Evolutionary conservation across 2,329 filamentous ascomycete species (phyloP).

Genomic region (Claviceps sp.): DNA sequence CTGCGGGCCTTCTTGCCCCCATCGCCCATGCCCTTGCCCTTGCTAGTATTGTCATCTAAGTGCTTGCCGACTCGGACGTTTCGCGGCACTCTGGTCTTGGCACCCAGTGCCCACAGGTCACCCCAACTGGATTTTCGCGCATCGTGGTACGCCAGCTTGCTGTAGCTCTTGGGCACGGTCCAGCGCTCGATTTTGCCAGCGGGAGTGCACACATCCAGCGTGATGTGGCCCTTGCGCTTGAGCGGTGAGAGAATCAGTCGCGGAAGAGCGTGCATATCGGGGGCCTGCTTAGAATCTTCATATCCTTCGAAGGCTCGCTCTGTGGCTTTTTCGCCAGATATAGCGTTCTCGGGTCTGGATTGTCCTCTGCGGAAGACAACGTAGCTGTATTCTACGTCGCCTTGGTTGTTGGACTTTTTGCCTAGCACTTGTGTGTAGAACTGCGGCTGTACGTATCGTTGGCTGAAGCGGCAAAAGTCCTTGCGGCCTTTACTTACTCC

Average conservation of each 20-base stretch:
- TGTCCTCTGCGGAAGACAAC: constrained; percentile 70
- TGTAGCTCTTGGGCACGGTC: constrained; percentile 76
- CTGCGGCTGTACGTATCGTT: constrained; percentile 72
- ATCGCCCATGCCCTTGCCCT: too few relatives aligned
- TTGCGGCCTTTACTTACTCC: constrained; percentile 63
- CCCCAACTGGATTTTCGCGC: constrained; percentile 86
- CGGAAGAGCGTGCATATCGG: constrained; percentile 57
- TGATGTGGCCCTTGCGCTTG: constrained; percentile 80
- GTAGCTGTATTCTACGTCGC: constrained; percentile 86
- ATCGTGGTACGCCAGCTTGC: constrained; percentile 75
- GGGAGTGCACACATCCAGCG: constrained; percentile 82
- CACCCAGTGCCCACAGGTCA: constrained; percentile 88
- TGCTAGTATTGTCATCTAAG: constrained; percentile 20
- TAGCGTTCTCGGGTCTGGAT: not conserved
- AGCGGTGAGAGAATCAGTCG: constrained; percentile 67
- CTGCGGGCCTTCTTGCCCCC: constrained; percentile 23
- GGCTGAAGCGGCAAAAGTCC: constrained; percentile 82
- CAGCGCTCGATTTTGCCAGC: constrained; percentile 79
- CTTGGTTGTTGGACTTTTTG: constrained; percentile 61
- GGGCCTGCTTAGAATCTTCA: constrained; percentile 33
- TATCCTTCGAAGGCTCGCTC: constrained; percentile 61
- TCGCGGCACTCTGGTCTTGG: constrained; percentile 64
- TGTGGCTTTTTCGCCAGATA: constrained; percentile 43
- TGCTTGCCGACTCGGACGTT: constrained; percentile 45
- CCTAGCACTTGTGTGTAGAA: constrained; percentile 70